Conservation (phyloP, 2,329 filamentous ascomycete species). For the Aspergillus piperis region DNA sequence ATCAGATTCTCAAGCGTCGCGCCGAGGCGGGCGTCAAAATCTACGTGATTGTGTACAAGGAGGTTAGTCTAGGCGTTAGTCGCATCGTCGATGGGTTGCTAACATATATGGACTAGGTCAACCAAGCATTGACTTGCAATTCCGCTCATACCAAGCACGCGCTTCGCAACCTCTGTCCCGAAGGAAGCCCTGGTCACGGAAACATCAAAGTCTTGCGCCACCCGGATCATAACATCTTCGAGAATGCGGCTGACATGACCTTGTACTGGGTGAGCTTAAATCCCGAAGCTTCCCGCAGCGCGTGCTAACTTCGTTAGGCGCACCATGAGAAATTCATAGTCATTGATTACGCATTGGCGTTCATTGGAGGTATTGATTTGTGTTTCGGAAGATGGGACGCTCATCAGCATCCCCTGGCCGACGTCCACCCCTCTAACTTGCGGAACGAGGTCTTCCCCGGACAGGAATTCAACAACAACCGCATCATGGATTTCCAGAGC, state of each 20-base stretch:
- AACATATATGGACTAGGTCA: slow-evolving; percentile 47
- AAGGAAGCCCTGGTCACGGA: slow-evolving; percentile 77
- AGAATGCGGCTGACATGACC: slow-evolving; percentile 93
- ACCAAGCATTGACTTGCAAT: slow-evolving; percentile 84
- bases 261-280: slow-evolving; percentile 71
- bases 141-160: slow-evolving; percentile 90
- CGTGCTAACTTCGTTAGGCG: slow-evolving; percentile 49
- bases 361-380: slow-evolving; percentile 90
- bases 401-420: slow-evolving; percentile 79
- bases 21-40: slow-evolving; percentile 95
- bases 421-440: slow-evolving; percentile 82
- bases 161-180: slow-evolving; percentile 73
- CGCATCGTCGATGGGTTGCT: not conserved
- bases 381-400: slow-evolving; percentile 96
- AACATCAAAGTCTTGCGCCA: slow-evolving; percentile 90
- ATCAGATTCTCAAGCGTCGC: slow-evolving; percentile 81
- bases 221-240: slow-evolving; percentile 91
- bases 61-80: slow-evolving; percentile 47
- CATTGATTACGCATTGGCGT: slow-evolving; percentile 85
- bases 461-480: slow-evolving; percentile 97
- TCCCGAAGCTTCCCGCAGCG: not conserved
- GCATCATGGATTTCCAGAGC: slow-evolving; percentile 91
- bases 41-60: slow-evolving; percentile 88
- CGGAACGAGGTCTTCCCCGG: slow-evolving; percentile 86
- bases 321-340: slow-evolving; percentile 98